Percentiles rank a stretch among this genome's conserved stretches.
phyloP scores from a whole-genome alignment of 192 early-diverging fungal species.

The Umbelopsis ramanniana region DNA sequence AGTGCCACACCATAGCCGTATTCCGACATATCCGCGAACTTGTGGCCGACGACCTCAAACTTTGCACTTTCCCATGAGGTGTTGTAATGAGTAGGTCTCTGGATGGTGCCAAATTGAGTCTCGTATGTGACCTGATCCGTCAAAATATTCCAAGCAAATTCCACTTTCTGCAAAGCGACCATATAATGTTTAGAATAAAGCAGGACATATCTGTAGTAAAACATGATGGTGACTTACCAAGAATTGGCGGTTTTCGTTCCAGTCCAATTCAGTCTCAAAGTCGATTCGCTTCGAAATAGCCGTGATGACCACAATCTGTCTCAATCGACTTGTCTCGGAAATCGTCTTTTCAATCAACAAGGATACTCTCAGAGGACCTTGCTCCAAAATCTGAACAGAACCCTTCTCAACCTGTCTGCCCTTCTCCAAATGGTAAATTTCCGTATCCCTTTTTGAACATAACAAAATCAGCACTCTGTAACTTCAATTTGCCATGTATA shows the following conservation, averaged over 20 bases:
- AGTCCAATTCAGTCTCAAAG: slow-evolving; percentile 89
- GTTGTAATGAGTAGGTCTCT: slow-evolving; percentile 95
- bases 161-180: slow-evolving; percentile 71
- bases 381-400: slow-evolving; percentile 63
- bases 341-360: slow-evolving; percentile 69
- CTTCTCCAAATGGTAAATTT: slow-evolving; percentile 95
- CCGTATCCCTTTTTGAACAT: slow-evolving; percentile 56
- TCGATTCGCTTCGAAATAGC: slow-evolving; percentile 77
- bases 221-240: slow-evolving; percentile 49
- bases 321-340: slow-evolving; percentile 66
- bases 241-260: slow-evolving; percentile 90
- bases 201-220: not conserved
- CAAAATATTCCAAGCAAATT: slow-evolving; percentile 85
- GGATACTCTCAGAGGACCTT: slow-evolving; percentile 82
- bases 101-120: slow-evolving; percentile 89
- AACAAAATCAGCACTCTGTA: no score
- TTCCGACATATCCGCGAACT: slow-evolving; percentile 96
- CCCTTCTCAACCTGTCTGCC: slow-evolving; percentile 64
- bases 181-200: not conserved
- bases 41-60: slow-evolving; percentile 97
- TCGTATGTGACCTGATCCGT: slow-evolving; percentile 90
- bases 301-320: slow-evolving; percentile 77
- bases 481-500: no score
- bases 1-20: slow-evolving; percentile 94
- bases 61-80: slow-evolving; percentile 90